These are phyloP conservation scores for Helicosporidium sp. DNA, from an alignment of 139 green algal genomes.

Conservation along the genomic window DNA sequence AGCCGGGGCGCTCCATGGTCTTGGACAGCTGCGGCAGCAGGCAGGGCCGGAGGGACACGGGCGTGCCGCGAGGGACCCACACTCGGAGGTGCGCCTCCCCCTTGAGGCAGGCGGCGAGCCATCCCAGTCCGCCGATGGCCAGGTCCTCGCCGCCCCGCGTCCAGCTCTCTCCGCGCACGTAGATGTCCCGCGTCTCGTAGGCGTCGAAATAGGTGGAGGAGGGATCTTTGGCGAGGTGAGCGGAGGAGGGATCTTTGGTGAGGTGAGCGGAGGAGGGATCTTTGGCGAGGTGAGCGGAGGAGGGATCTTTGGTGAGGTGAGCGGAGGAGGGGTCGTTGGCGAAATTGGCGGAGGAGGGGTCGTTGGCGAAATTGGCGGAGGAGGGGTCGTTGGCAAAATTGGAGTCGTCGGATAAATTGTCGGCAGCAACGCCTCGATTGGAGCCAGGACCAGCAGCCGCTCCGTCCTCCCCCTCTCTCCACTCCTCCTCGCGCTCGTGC, in stretches of 20 bases:
- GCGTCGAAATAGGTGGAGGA: constrained; percentile 18
- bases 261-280: too few species aligned
- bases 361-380: constrained; percentile 21
- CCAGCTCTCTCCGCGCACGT: constrained; percentile 28
- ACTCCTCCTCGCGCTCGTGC: constrained; percentile 45
- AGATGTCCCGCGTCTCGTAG: constrained; percentile 22
- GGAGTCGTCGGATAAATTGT: neutral
- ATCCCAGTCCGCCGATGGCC: constrained; percentile 64
- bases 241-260: neutral
- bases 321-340: constrained; percentile 39
- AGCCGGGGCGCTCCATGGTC: constrained; percentile 60
- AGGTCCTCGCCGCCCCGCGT: constrained; percentile 30
- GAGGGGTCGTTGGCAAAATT: constrained; percentile 35
- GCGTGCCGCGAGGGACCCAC: constrained; percentile 56
- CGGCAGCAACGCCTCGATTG: neutral
- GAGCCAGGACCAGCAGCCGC: neutral
- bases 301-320: constrained; percentile 18
- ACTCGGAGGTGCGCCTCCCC: constrained; percentile 52
- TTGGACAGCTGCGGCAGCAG: constrained; percentile 63
- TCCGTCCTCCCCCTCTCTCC: constrained; percentile 1
- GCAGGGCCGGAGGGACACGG: constrained; percentile 59
- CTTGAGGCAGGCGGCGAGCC: constrained; percentile 58
- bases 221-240: neutral
- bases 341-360: too few species aligned
- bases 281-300: neutral